Evolutionary conservation across 2,329 filamentous ascomycete genomes (phyloP), one percentile per base, ranked within the genome.

Genomic region (Colletotrichum gloeosporioides): DNA sequence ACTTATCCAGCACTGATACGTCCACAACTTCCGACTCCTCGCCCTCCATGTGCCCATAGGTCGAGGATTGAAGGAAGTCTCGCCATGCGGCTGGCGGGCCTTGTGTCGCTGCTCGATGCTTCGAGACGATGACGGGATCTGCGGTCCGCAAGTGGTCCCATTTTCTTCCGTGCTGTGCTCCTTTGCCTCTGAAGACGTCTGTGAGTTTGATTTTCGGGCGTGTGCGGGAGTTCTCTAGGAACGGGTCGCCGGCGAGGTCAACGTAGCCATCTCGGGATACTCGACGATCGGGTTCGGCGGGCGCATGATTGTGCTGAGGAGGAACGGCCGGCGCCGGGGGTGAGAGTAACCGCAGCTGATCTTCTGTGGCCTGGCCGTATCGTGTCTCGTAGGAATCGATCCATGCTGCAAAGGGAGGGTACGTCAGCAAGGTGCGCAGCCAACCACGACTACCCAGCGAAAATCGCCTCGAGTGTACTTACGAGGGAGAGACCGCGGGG

Each of bases 141-240:
- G 89, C 86, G 4, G 89, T 89, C 69, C 91, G 89, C 68, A 92
- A 82, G 79, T 92, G 90, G 79, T 92, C 91, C 90, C 90, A 92
- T 83, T 88, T 88, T 75, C 90, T 87, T 4, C 90, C 90, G 63
- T 82, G 88, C 82, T 82, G 87, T 87, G 61, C 89, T 87, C 78
- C 89, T 81, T 87, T 78, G 82, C 83, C 71, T 79, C 83, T 84
- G 68, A 91, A 85, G 27, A 91, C 82, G 69, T 86, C 85, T 68
- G 88, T 87, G 25, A 91, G 82, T 75, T 82, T 86, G 27, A 81
- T 81, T 53, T 82, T 82, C 8, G 81, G 79, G 39, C 82, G 82
- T 68, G 83, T 82, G 3, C 81, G 82, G 3, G 81, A 83, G 9
- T 84, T 81, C 7, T 84, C 84, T 29, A 84, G 78, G 7, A 83